phyloP scores from a whole-genome alignment of 139 green algal genomes.

The Dunaliella sp. region DNA sequence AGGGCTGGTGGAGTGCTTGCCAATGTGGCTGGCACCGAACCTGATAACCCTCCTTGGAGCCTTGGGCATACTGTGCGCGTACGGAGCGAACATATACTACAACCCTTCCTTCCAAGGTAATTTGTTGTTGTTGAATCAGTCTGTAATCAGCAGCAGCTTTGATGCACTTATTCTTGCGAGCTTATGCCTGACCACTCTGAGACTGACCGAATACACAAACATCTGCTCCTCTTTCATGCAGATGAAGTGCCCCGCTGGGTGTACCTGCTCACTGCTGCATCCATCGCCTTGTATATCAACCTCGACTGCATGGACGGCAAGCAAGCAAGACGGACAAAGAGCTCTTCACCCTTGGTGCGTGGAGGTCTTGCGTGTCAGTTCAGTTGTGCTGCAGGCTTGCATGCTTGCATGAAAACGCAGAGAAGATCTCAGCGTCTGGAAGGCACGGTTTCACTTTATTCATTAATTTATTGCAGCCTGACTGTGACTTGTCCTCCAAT shows the following conservation, averaged over 20 bases:
- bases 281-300: slow-evolving; percentile 72
- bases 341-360: slow-evolving; percentile 82
- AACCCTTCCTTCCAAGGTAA: slow-evolving; percentile 64
- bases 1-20: slow-evolving; percentile 19
- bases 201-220: too few species aligned
- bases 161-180: too few species aligned
- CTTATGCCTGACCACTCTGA: too few species aligned
- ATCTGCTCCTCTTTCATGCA: too few species aligned
- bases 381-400: too few species aligned
- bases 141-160: neutral
- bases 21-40: slow-evolving; percentile 91
- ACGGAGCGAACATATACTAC: slow-evolving; percentile 54
- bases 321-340: slow-evolving; percentile 89
- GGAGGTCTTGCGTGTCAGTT: too few species aligned
- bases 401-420: too few species aligned
- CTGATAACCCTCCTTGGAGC: slow-evolving; percentile 85
- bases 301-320: slow-evolving; percentile 95
- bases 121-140: too few species aligned
- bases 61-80: slow-evolving; percentile 57
- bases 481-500: too few species aligned
- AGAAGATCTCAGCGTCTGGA: too few species aligned
- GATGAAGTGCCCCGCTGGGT: slow-evolving; percentile 59
- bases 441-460: too few species aligned
- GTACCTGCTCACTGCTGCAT: slow-evolving; percentile 49
- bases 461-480: too few species aligned